Base-by-base conservation (phyloP, 2,329 filamentous ascomycete species). In the Verticillium isaacii region DNA sequence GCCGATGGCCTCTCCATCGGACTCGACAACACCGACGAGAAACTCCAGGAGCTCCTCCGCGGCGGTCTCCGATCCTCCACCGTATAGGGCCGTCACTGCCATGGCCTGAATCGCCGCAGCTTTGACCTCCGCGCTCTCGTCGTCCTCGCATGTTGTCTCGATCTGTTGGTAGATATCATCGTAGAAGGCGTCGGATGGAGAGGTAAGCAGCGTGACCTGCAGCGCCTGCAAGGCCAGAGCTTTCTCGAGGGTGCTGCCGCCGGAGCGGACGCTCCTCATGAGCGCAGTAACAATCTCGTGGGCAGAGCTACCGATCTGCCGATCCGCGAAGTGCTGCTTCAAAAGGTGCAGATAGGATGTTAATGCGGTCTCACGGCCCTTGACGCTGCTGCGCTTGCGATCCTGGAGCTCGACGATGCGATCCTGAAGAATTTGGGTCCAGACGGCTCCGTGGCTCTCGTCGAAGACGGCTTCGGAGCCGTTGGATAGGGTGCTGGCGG, bases 341-440 rank as follows among this genome's bases (percentile, higher is more conserved):
- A 93, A 74, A 23, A 91, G 80, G 59, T 88, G 83, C 50, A 83
- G 81, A 72, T 89, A 92, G 1, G 80, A 80, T 55, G 78, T 78
- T 57, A 93, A 77, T 34, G 82, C 83, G 50, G 85, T 80, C 68
- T 92, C 89, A 59, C 92, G 86, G 25, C 87, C 86, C 65, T 90
- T 85, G 29, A 83, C 85, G 66, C 88, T 92, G 74, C 89, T 92
- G 66, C 89, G 87, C 80, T 96, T 96, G 68, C 91, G 88, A 64
- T 85, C 81, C 60, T 89, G 81, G 32, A 96, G 84, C 67, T 90
- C 87, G 57, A 89, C 82, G 65, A 96, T 87, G 62, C 88, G 85
- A 64, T 88, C 83, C 32, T 82, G 79, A 37, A 93, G 76, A 61
- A 85, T 82, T 17, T 84, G 77, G 56, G 86, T 83, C 84, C 90